phyloP scores from a whole-genome alignment of 2,329 filamentous ascomycete genomes.

The Alternaria arborescens region DNA sequence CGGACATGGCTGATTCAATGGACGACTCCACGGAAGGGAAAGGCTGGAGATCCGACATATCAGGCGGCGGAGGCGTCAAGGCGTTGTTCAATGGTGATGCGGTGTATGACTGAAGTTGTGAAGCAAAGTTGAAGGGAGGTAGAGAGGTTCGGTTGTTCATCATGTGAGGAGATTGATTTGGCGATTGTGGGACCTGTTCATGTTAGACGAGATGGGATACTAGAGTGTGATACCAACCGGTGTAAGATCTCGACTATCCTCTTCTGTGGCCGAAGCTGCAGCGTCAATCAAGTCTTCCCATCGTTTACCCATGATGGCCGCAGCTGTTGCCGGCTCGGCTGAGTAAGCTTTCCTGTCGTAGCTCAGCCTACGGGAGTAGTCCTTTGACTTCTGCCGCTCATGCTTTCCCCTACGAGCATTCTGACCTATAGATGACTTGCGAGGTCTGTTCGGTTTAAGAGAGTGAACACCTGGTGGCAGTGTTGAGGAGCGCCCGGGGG shows the following conservation, averaged over 20 bases:
- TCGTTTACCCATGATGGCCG: constrained; percentile 77
- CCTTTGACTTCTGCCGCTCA: constrained; percentile 80
- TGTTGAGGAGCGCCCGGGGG: constrained; percentile 86
- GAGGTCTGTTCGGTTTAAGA: constrained; percentile 74
- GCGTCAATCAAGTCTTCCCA: constrained; percentile 98
- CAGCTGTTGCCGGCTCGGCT: constrained; percentile 81
- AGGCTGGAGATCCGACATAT: constrained; percentile 65
- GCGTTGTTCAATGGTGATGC: constrained; percentile 91
- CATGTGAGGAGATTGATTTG: constrained; percentile 62
- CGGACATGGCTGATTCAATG: constrained; percentile 75
- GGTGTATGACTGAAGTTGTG: constrained; percentile 73
- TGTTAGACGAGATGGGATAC: constrained; percentile 27
- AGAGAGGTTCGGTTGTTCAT: constrained; percentile 65
- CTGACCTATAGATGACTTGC: constrained; percentile 88
- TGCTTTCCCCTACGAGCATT: constrained; percentile 78
- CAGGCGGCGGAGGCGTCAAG: constrained; percentile 76
- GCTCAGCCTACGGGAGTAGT: constrained; percentile 75
- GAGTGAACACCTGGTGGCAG: constrained; percentile 82
- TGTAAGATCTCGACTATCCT: constrained; percentile 86
- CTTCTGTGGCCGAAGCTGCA: constrained; percentile 90
- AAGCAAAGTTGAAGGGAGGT: constrained; percentile 61
- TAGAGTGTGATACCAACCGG: constrained; percentile 68
- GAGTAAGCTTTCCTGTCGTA: constrained; percentile 83
- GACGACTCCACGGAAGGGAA: constrained; percentile 90
- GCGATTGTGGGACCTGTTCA: constrained; percentile 57